Percentiles rank a stretch among this genome's conserved stretches.
phyloP scores from a whole-genome alignment of 2,329 filamentous ascomycete genomes.

The Monilinia laxa region DNA sequence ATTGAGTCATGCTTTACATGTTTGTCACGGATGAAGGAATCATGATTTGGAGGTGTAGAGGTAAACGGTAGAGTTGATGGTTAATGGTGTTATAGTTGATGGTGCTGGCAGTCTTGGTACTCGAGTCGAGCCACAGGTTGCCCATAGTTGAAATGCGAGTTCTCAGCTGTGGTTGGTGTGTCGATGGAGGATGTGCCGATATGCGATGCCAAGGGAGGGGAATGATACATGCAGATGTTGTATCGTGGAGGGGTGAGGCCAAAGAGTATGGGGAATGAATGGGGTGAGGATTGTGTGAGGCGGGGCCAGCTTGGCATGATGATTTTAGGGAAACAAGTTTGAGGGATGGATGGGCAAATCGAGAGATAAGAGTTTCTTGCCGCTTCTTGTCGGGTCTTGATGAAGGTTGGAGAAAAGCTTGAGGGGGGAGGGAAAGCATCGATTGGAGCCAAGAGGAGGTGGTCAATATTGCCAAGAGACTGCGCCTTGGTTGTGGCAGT shows the following conservation, averaged over 20 bases:
- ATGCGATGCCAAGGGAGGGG: conserved; percentile 6
- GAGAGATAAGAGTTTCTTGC: too few species aligned
- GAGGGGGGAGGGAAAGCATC: background rate
- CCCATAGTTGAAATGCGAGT: background rate
- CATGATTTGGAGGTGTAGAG: background rate
- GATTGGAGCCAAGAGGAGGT: conserved; percentile 21
- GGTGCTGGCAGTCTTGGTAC: conserved; percentile 12
- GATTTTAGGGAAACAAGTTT: too few species aligned
- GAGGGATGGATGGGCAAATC: too few species aligned
- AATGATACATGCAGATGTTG: conserved; percentile 10
- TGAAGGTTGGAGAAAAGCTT: conserved; percentile 11
- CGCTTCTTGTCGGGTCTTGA: too few species aligned
- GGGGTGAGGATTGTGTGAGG: too few species aligned
- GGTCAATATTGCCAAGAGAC: conserved; percentile 12
- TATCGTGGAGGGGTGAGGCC: background rate
- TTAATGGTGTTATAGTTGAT: background rate
- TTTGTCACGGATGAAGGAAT: background rate
- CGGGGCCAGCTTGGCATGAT: too few species aligned
- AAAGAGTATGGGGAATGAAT: background rate
- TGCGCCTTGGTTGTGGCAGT: conserved; percentile 18
- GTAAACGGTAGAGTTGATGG: too few species aligned
- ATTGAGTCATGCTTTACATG: background rate
- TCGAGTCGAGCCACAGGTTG: background rate
- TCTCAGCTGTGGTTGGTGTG: conserved; percentile 3
- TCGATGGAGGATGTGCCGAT: background rate